phyloP scores from a whole-genome alignment of 345 rosid genomes.

The Citrus mangshanensis region DNA sequence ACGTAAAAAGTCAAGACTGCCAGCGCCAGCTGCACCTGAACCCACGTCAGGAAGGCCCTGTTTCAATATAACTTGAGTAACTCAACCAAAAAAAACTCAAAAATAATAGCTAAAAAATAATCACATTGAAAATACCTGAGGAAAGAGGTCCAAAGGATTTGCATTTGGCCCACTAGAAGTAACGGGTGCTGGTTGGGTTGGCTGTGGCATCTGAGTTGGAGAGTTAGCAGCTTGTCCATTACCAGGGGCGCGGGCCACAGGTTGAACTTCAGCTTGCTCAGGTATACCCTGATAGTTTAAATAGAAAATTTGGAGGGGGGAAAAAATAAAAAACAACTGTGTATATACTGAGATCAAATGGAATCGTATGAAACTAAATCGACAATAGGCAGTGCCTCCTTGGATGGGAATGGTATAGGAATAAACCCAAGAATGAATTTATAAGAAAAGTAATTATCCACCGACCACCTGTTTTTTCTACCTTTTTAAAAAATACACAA shows the following conservation, averaged over 20 bases:
- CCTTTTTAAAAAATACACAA: no score
- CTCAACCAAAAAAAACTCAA: not conserved
- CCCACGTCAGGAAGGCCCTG: slow-evolving; percentile 94
- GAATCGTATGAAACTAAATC: not conserved
- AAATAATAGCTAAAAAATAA: not conserved
- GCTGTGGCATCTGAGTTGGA: slow-evolving; percentile 38
- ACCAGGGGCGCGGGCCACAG: slow-evolving; percentile 40
- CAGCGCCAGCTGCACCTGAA: slow-evolving; percentile 63
- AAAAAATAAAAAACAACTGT: not conserved
- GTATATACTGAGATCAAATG: not conserved
- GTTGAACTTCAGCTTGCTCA: slow-evolving; percentile 66
- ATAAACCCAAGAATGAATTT: not conserved
- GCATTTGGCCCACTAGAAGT: slow-evolving; percentile 78
- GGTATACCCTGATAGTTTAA: slow-evolving; percentile 60
- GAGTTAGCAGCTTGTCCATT: slow-evolving; percentile 52
- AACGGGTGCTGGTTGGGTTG: slow-evolving; percentile 50
- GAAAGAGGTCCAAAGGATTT: slow-evolving; percentile 85
- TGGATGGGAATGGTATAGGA: not conserved
- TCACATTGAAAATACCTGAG: slow-evolving; percentile 55
- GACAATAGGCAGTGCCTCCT: not conserved
- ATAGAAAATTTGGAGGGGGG: not conserved
- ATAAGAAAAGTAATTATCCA: not conserved
- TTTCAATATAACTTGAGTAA: slow-evolving; percentile 6
- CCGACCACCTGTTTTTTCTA: no score
- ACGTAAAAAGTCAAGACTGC: slow-evolving; percentile 78